Percentiles rank a stretch among this genome's conserved stretches.
Conservation (phyloP, 2,329 filamentous ascomycete genomes). For the Pseudonectria buxi region DNA sequence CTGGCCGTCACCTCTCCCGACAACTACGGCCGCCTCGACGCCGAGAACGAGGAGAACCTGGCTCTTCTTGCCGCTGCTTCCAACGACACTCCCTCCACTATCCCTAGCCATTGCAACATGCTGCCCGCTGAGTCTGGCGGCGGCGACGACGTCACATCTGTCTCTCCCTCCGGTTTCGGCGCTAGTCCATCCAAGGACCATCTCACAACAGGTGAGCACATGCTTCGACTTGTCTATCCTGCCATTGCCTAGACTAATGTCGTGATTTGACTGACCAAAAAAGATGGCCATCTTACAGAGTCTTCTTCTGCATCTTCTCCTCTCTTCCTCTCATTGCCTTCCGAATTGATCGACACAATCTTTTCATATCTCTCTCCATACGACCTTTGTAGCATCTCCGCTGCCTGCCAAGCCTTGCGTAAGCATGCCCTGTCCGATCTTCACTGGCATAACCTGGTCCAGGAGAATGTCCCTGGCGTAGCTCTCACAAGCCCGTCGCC, state of each 20-base stretch:
- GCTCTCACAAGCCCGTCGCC: constrained; percentile 49
- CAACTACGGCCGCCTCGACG: constrained; percentile 29
- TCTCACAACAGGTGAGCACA: too few species aligned
- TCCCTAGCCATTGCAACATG: background rate
- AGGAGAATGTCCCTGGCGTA: constrained; percentile 56
- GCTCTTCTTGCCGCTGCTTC: constrained; percentile 22
- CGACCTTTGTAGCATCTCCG: constrained; percentile 55
- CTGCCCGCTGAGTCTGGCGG: too few species aligned
- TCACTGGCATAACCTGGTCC: constrained; percentile 66
- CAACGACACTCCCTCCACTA: constrained; percentile 6
- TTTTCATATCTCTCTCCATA: constrained; percentile 57
- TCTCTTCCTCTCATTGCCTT: constrained; percentile 53
- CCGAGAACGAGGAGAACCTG: constrained; percentile 30
- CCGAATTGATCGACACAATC: constrained; percentile 69
- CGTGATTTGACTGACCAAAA: too few species aligned
- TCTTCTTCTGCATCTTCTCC: constrained; percentile 1
- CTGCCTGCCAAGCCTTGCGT: constrained; percentile 56
- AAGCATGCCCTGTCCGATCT: constrained; percentile 57
- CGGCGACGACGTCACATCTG: too few species aligned
- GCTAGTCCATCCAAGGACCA: too few species aligned
- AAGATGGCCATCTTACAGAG: background rate
- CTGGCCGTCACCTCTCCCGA: constrained; percentile 11
- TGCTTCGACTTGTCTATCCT: background rate
- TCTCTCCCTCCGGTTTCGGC: too few species aligned
- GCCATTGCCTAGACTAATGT: background rate